Conservation (phyloP, 495 filamentous ascomycete species). For the Massariosphaeria phaeospora region DNA sequence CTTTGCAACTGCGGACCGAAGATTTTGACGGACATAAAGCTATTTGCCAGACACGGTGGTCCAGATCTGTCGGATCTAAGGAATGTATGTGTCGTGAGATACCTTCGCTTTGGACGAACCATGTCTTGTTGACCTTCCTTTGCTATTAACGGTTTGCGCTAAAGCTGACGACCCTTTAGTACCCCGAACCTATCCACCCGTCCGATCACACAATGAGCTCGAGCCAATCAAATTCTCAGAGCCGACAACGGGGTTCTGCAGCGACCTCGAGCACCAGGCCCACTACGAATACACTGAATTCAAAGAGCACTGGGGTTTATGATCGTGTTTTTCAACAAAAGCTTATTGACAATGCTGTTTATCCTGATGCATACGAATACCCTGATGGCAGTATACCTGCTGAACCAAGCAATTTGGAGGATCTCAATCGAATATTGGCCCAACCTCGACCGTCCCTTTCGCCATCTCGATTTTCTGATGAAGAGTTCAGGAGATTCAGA, state of each 20-base stretch:
- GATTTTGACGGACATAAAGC: conserved; percentile 27
- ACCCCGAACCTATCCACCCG: conserved; percentile 20
- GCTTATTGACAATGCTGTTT: conserved; percentile 28
- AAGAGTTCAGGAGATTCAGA: conserved; percentile 35
- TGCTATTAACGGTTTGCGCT: neutral
- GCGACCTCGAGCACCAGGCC: conserved; percentile 12
- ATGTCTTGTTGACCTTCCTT: no score
- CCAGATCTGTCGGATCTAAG: conserved; percentile 32
- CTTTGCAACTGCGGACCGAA: conserved; percentile 12
- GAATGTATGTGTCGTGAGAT: conserved; percentile 22
- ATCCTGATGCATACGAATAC: conserved; percentile 27
- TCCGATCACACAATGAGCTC: conserved; percentile 24
- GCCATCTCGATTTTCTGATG: conserved; percentile 38
- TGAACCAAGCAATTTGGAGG: conserved; percentile 27
- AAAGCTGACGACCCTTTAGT: conserved; percentile 23
- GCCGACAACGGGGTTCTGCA: conserved; percentile 11
- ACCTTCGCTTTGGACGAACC: no score
- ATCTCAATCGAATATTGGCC: conserved; percentile 32
- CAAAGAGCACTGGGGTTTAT: conserved; percentile 25
- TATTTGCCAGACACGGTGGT: conserved; percentile 32
- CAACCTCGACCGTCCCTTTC: conserved; percentile 41
- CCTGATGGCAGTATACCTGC: conserved; percentile 20
- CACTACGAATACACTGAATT: conserved; percentile 29
- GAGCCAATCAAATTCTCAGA: conserved; percentile 20
- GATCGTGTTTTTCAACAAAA: conserved; percentile 31